Evolutionary conservation across 2,329 filamentous ascomycete genomes (phyloP), one percentile per base, ranked within the genome.

Genomic region (Cordyceps fumosorosea): DNA sequence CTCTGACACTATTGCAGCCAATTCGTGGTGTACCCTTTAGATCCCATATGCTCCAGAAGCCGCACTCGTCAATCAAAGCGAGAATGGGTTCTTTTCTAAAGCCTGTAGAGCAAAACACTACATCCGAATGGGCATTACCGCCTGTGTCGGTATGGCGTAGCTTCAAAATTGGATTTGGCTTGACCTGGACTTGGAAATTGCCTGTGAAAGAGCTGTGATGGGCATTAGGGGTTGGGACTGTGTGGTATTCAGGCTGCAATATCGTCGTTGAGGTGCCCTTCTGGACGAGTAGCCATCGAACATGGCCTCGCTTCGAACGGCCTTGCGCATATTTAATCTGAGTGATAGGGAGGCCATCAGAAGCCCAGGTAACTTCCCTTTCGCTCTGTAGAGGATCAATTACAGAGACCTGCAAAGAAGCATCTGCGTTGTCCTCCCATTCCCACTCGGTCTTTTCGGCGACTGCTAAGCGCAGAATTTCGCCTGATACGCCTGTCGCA

Each of bases 41-140:
- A 64, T 89, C 80, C 85, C 87, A 91, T 4, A 91, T 72, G 50
- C 78, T 85, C 89, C 89, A 93, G 62, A 76, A 78, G 1, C 88
- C 89, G 40, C 75, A 75, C 57, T 84, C 78, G 67, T 92, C 87
- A 20, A 92, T 77, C 29, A 91, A 77, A 18, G 80, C 86, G 58
- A 92, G 74, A 67, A 89, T 86, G 1, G 84, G 81, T 78, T 83
- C 71, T 75, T 83, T 65, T 63, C 75, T 69, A 20, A 64, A 66
- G 5, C 69, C 69, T 4, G 73, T 72, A 0, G 87, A 83, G 65
- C 87, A 88, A 70, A 92, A 89, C 0, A 82, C 74, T 3, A 89
- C 77, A 72, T 92, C 86, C 0, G 80, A 80, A 67, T 90, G 86
- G 0, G 78, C 69, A 34, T 73, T 75, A 1, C 81, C 82, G 1